Percentiles rank a stretch among this genome's conserved stretches.
These are phyloP conservation scores for Thraustochytrium sp. DNA, from an alignment of 352 stramenopile species.

Conservation along the genomic window DNA sequence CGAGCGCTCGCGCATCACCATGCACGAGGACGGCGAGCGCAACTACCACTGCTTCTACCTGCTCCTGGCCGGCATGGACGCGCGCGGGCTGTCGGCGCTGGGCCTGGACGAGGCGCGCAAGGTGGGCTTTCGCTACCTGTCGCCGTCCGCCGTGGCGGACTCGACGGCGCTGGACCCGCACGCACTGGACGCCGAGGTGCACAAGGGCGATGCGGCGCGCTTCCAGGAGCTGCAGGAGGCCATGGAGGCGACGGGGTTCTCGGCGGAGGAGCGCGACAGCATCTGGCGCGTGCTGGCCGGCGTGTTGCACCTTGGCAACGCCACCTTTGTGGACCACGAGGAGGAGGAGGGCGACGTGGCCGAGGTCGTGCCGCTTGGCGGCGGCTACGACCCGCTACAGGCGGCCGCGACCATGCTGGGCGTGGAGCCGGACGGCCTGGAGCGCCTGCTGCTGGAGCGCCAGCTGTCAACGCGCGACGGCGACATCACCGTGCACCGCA, in stretches of 20 bases:
- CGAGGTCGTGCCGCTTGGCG: conserved; percentile 61
- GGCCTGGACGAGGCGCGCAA: background rate
- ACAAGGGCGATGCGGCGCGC: background rate
- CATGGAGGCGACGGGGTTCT: conserved; percentile 58
- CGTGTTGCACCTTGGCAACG: conserved; percentile 78
- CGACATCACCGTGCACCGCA: conserved; percentile 70
- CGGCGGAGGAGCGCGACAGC: conserved; percentile 60
- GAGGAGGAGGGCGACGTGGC: conserved; percentile 69
- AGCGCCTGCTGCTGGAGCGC: conserved; percentile 72
- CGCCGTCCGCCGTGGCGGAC: background rate
- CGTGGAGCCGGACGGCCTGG: conserved; percentile 60
- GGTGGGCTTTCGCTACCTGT: conserved; percentile 28
- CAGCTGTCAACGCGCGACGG: conserved; percentile 73
- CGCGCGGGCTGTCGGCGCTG: background rate
- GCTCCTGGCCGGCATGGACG: conserved; percentile 54
- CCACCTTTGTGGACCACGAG: conserved; percentile 77
- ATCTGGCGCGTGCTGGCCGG: conserved; percentile 76
- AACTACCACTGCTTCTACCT: conserved; percentile 91
- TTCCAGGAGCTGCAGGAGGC: conserved; percentile 17
- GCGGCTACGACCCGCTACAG: conserved; percentile 60
- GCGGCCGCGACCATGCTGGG: conserved; percentile 63
- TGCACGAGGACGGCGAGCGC: conserved; percentile 70
- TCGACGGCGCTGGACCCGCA: background rate
- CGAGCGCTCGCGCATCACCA: conserved; percentile 76
- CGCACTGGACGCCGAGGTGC: background rate